Base-by-base conservation (phyloP, 225 moss, liverwort and hornwort species). In the Physcomitrellopsis africana region DNA sequence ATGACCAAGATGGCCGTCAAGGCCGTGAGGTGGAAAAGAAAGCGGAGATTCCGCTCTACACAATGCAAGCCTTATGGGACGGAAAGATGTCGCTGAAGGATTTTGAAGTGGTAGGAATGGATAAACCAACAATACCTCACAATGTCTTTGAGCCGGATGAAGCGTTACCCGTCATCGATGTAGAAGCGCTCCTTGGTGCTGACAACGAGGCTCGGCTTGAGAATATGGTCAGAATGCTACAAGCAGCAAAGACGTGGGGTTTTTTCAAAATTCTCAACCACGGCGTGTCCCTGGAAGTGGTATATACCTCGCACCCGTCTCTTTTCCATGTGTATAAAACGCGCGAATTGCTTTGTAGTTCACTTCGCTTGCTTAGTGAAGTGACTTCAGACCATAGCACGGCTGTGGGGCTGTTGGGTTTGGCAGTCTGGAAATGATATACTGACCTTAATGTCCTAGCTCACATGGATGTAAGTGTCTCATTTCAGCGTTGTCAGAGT, bases 241-340 rank as follows among this genome's bases (percentile, higher is more conserved):
- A 77, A 7, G 80, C 84, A 0, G 88, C 90, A 1, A 80, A 73
- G 61, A 63, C 56, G 14, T 83, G 88, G 88, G 90, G 90, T 0
- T 90, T 92, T 62, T 92, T 92, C 81, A 81, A 85, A 65, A 70
- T 92, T 12, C 76, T 77, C 51, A 86, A 90, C 74, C 92, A 92
- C 53, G 84, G 86, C 11, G 80, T 92, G 10, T 81, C 89, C 1
- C 60, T 76, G 22, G 66, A 85, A 42, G 68, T 76, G 42, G 83
- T 88, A 57, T 44, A n/a, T 44, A 9, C 18, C 26, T 2, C n/a
- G 5, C 5, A 12, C 26, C 18, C 51, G 7, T 6, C 11, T 60
- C 66, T 59, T 8, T 37, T 37, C 7, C 32, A 37, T 2, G 4
- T 7, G 32, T 37, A 37, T 0, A 7, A 37, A 37, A 37, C 32